A percentile compares a stretch with the other conserved stretches of the same genome.
Conservation (phyloP, 225 moss, liverwort and hornwort genomes). For the Polytrichum commune region DNA sequence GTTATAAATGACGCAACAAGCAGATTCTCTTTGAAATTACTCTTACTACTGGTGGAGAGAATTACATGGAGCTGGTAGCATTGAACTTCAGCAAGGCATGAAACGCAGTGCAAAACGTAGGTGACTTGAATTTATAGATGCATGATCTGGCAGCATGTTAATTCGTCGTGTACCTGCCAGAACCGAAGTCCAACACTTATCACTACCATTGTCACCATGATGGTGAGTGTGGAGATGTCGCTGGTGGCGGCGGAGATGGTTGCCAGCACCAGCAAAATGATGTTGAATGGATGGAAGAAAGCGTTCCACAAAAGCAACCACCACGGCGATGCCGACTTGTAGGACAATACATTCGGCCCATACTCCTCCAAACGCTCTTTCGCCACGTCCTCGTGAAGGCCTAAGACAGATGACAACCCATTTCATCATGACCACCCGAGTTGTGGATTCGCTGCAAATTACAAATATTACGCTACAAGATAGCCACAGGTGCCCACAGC, state of each 20-base stretch:
- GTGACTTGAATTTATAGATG: no score
- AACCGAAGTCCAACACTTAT: conserved; percentile 34
- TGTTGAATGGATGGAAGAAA: conserved; percentile 31
- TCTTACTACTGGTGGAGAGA: no score
- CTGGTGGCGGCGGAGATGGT: conserved; percentile 22
- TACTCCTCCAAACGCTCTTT: conserved; percentile 22
- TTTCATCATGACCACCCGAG: not conserved
- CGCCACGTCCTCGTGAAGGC: conserved; percentile 12
- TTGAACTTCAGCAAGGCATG: no score
- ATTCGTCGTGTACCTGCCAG: conserved; percentile 15
- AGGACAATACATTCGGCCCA: conserved; percentile 24
- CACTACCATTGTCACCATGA: conserved; percentile 31
- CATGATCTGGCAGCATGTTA: not conserved
- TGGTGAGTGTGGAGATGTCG: conserved; percentile 26
- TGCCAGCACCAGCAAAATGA: conserved; percentile 26
- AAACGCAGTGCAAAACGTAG: no score
- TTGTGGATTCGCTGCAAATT: no score
- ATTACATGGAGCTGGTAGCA: no score
- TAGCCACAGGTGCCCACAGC: not conserved
- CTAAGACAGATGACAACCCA: conserved; percentile 2
- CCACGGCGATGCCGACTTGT: conserved; percentile 27
- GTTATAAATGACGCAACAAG: no score
- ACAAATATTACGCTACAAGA: not conserved
- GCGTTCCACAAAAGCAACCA: conserved; percentile 29
- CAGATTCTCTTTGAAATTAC: no score